phyloP scores from a whole-genome alignment of 768 basidiomycete genomes.

The Trametes meyenii region DNA sequence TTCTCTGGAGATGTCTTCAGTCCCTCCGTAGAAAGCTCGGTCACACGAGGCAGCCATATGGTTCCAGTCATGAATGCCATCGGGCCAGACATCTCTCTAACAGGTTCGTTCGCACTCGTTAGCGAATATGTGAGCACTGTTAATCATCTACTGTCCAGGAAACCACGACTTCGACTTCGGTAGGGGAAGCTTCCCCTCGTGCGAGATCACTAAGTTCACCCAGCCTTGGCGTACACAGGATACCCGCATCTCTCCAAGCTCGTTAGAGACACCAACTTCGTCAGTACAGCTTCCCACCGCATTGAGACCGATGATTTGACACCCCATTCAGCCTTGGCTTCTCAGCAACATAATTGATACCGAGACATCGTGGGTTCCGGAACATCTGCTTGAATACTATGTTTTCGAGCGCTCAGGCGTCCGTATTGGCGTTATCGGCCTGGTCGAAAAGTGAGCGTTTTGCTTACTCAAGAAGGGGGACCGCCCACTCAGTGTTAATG shows the following conservation, averaged over 20 bases:
- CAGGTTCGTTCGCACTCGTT: slow-evolving; percentile 53
- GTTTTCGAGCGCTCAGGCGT: slow-evolving; percentile 72
- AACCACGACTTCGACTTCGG: slow-evolving; percentile 95
- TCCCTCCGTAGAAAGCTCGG: slow-evolving; percentile 83
- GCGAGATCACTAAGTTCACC: background rate
- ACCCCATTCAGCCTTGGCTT: slow-evolving; percentile 72
- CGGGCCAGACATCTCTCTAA: slow-evolving; percentile 76
- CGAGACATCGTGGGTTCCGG: slow-evolving; percentile 63
- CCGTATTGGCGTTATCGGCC: slow-evolving; percentile 79
- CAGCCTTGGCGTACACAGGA: slow-evolving; percentile 39
- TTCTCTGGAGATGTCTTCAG: slow-evolving; percentile 93
- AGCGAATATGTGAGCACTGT: background rate
- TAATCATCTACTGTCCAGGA: slow-evolving; percentile 44
- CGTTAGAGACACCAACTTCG: slow-evolving; percentile 74
- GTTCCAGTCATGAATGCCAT: slow-evolving; percentile 86
- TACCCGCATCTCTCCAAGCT: slow-evolving; percentile 69
- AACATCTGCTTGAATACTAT: slow-evolving; percentile 58
- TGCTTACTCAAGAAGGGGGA: background rate
- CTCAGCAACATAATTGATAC: slow-evolving; percentile 84
- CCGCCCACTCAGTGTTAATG: background rate
- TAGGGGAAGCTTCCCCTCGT: slow-evolving; percentile 30
- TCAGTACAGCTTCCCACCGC: slow-evolving; percentile 36
- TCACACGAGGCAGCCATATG: slow-evolving; percentile 92
- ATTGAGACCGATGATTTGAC: background rate
- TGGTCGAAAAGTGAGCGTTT: slow-evolving; percentile 74